Base-by-base conservation (phyloP, 2,329 filamentous ascomycete genomes). In the Aspergillus sp. region DNA sequence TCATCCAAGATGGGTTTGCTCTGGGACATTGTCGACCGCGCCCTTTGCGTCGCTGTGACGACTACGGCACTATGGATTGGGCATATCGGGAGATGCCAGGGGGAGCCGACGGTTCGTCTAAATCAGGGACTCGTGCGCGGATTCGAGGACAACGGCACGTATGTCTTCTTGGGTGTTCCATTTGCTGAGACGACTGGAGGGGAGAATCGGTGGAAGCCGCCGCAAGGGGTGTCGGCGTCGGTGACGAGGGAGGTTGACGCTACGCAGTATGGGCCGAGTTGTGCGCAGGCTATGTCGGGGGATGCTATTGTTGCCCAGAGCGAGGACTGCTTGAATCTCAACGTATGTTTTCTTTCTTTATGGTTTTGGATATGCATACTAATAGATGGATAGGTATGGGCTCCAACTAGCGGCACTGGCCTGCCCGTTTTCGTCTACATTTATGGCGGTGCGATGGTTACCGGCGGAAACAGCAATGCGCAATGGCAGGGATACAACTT, bases 381-480 rank as follows among this genome's bases (percentile, higher is more conserved):
- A 19, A 19, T 23, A 6, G 12, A 13, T 13, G 13, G 5, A 12
- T 12, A 49, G 47, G 53, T 58, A 44, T 58, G 56, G 56, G 54
- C 56, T 2, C 56, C 56, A 6, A 33, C 20, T 1, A 44, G 41
- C 6, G 56, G 49, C n/a, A 39, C 19, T 9, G 39, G 46, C 15
- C 49, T 55, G 12, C 56, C 56, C 3, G 54, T 58, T 2, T 57
- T 58, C 32, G 53, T 58, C n/a, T 89, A 88, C 58, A 74, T 78
- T 4, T 67, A 74, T 7, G 80, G 86, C 56, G 73, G 80, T 30
- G 85, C 85, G 0, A 74, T 89, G 20, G 83, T 87, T 12, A 58
- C 56, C 4, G 56, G 56, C 3, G 56, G 56, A 6, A 58, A 39
- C 41, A 58, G 56, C 46, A 58, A 58, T 38, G 49, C 51, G 3